These are phyloP conservation scores for Cairneyella variabilis DNA, from an alignment of 495 filamentous ascomycete species.

Conservation along the genomic window DNA sequence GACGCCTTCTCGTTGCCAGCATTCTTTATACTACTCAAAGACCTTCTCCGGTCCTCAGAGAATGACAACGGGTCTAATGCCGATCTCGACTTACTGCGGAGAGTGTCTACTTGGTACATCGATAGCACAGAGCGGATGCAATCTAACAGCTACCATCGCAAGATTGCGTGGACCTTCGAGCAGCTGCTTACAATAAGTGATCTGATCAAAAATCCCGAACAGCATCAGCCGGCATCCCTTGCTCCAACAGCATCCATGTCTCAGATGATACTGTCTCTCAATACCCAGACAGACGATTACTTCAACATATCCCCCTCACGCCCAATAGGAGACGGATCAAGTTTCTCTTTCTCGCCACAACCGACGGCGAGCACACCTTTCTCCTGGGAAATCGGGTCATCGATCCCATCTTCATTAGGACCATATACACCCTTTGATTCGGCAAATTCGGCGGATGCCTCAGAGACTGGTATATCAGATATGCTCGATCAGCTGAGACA, in stretches of 20 bases:
- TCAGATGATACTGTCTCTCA: neutral
- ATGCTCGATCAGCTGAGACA: conserved; percentile 4
- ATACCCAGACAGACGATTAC: neutral
- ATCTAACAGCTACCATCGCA: conserved; percentile 6
- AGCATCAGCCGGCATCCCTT: neutral
- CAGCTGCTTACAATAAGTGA: neutral
- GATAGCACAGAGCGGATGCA: neutral
- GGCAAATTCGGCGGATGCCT: neutral
- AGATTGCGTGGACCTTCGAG: neutral
- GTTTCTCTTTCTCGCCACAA: neutral
- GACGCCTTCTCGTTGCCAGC: neutral
- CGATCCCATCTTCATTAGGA: neutral
- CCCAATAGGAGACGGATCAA: neutral
- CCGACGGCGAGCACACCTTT: neutral
- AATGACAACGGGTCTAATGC: neutral
- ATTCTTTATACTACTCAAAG: conserved; percentile 1
- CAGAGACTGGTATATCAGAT: neutral
- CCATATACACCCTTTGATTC: neutral
- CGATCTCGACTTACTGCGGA: neutral
- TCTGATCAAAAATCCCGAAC: neutral
- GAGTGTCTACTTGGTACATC: neutral
- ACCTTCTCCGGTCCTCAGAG: neutral
- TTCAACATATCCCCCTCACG: neutral
- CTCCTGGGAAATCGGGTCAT: conserved; percentile 1
- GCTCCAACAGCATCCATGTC: neutral